Evolutionary conservation across 768 basidiomycete species (phyloP).

Genomic region (Leccinellum luteum): DNA sequence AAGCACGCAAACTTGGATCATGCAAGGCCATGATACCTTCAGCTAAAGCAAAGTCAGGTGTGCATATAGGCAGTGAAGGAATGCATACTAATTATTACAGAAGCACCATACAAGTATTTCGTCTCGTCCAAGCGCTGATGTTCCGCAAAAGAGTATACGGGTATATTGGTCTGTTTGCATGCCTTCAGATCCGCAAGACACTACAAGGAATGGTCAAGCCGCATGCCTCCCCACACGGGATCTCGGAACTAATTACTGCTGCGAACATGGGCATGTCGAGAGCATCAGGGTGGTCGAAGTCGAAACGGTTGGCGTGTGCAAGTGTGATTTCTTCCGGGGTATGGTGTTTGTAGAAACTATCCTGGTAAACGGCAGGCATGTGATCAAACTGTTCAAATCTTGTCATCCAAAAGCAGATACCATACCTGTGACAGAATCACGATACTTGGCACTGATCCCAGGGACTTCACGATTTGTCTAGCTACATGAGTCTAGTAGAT

Average conservation of each 20-base stretch:
- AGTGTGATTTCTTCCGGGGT: constrained; percentile 73
- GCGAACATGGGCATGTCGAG: constrained; percentile 90
- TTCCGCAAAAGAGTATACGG: constrained; percentile 89
- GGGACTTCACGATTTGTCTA: constrained; percentile 70
- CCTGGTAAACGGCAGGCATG: constrained; percentile 42
- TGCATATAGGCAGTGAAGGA: background rate
- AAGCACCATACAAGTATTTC: constrained; percentile 91
- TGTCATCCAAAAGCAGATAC: background rate
- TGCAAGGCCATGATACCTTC: constrained; percentile 93
- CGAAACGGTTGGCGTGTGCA: constrained; percentile 78
- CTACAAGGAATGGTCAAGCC: constrained; percentile 35
- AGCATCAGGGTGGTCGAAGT: constrained; percentile 91
- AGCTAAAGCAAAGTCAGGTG: constrained; percentile 38
- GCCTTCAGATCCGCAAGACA: constrained; percentile 84
- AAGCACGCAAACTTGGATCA: constrained; percentile 68
- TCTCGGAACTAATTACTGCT: constrained; percentile 45
- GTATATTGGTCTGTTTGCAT: constrained; percentile 83
- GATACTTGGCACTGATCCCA: constrained; percentile 84
- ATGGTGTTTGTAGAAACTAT: constrained; percentile 90
- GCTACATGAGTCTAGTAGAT: constrained; percentile 75
- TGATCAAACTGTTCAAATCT: background rate
- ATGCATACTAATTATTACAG: constrained; percentile 76
- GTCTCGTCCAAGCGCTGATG: constrained; percentile 80
- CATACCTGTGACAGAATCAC: constrained; percentile 86
- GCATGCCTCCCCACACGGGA: background rate